Conservation (phyloP, 2,329 filamentous ascomycete species). For the Cercospora sp. region DNA sequence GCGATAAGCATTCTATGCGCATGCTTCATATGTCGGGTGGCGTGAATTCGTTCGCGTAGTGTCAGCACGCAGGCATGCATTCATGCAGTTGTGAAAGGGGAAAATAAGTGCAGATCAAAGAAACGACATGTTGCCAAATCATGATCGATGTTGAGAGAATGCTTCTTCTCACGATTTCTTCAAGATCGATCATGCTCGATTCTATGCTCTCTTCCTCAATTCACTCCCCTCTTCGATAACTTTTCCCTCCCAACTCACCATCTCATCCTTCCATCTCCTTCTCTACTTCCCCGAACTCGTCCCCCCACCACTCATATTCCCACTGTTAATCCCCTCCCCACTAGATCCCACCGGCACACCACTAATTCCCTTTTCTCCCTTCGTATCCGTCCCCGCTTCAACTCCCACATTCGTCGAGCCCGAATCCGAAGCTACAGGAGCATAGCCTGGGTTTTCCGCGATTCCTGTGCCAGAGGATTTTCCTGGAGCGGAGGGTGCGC, state of each 20-base stretch:
- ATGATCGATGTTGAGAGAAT: too few species aligned
- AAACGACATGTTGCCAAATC: too few species aligned
- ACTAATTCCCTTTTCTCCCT: slow-evolving; percentile 41
- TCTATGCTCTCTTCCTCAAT: background rate
- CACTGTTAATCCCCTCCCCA: slow-evolving; percentile 18
- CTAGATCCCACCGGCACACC: slow-evolving; percentile 35
- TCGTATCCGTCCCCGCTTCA: slow-evolving; percentile 35
- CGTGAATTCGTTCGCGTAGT: too few species aligned
- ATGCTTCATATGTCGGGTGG: too few species aligned
- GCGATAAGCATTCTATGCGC: too few species aligned
- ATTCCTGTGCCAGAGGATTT: slow-evolving; percentile 30
- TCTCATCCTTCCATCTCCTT: background rate
- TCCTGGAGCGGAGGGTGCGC: slow-evolving; percentile 39
- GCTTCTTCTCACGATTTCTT: too few species aligned
- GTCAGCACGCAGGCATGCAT: too few species aligned
- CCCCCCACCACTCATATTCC: slow-evolving; percentile 32
- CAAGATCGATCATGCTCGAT: too few species aligned
- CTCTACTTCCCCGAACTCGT: slow-evolving; percentile 3
- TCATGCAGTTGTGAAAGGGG: too few species aligned
- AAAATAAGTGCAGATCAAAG: too few species aligned
- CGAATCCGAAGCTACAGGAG: slow-evolving; percentile 41
- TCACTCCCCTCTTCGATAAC: background rate
- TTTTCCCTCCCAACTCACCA: too few species aligned
- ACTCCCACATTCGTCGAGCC: slow-evolving; percentile 38
- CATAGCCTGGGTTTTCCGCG: slow-evolving; percentile 33